Percentiles rank a stretch among this genome's conserved stretches.
These are phyloP conservation scores for Telopea speciosissima DNA, from an alignment of 177 flowering plant species.

Conservation along the genomic window DNA sequence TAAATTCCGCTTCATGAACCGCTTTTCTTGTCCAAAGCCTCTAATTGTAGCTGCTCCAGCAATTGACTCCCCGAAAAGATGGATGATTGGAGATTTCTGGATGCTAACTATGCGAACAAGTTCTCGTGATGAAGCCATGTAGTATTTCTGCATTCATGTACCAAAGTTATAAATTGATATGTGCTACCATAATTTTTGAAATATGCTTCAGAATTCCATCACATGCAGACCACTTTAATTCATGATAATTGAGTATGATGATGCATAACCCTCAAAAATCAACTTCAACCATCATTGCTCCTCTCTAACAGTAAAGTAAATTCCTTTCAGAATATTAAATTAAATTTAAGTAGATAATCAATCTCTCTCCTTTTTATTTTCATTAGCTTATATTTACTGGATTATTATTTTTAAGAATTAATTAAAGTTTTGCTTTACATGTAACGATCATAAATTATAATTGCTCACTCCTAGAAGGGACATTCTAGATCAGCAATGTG, in stretches of 20 bases:
- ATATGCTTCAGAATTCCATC: neutral
- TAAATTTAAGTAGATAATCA: too few species aligned
- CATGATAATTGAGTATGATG: too few species aligned
- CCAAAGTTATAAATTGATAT: neutral
- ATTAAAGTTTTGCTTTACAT: too few species aligned
- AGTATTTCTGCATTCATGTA: conserved; percentile 79
- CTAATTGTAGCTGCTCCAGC: conserved; percentile 97
- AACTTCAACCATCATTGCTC: neutral
- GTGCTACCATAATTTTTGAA: neutral
- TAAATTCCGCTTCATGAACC: conserved; percentile 93
- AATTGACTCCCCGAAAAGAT: conserved; percentile 95
- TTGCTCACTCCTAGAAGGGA: too few species aligned
- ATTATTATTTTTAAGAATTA: too few species aligned
- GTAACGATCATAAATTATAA: too few species aligned
- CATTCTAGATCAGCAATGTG: too few species aligned
- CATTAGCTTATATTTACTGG: too few species aligned
- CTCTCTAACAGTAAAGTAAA: neutral
- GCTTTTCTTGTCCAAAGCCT: conserved; percentile 93
- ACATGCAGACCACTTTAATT: neutral
- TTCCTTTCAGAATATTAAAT: neutral
- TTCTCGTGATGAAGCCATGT: conserved; percentile 97
- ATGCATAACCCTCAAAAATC: neutral
- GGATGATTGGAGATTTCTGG: conserved; percentile 90
- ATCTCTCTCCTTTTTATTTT: too few species aligned
- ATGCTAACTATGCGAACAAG: conserved; percentile 93